Evolutionary conservation across 2,329 filamentous ascomycete genomes (phyloP).

Genomic region (Diaporthe vaccinii): DNA sequence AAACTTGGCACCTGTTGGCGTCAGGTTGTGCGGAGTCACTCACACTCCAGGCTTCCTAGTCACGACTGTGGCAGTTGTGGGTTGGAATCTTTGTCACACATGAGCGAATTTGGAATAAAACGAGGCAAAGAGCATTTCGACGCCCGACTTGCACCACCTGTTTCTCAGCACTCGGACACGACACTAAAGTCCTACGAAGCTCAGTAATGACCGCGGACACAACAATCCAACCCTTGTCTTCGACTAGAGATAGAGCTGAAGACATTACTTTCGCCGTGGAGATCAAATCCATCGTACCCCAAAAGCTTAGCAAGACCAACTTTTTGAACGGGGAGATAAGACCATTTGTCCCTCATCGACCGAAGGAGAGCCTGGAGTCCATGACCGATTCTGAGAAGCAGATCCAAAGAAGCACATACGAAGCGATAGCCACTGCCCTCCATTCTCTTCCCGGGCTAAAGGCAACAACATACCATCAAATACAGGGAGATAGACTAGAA

Average conservation of each 20-base stretch:
- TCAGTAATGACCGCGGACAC: slow-evolving; percentile 21
- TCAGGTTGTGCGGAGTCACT: slow-evolving; percentile 19
- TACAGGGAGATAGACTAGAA: slow-evolving; percentile 42
- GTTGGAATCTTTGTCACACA: slow-evolving; percentile 28
- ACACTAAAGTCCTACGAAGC: background rate
- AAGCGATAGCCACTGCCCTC: slow-evolving; percentile 30
- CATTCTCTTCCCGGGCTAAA: slow-evolving; percentile 40
- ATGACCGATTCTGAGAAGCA: slow-evolving; percentile 39
- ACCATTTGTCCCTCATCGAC: slow-evolving; percentile 38
- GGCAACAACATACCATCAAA: slow-evolving; percentile 49
- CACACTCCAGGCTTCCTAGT: slow-evolving; percentile 4
- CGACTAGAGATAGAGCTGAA: slow-evolving; percentile 26
- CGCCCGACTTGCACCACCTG: background rate
- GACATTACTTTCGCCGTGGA: slow-evolving; percentile 40
- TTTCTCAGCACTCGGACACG: slow-evolving; percentile 1
- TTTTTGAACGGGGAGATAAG: slow-evolving; percentile 14
- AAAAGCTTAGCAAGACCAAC: background rate
- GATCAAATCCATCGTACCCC: slow-evolving; percentile 38
- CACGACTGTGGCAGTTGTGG: slow-evolving; percentile 15
- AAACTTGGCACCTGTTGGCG: slow-evolving; percentile 28
- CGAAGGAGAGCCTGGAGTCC: slow-evolving; percentile 23
- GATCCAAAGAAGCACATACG: slow-evolving; percentile 33
- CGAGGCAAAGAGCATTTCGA: slow-evolving; percentile 9
- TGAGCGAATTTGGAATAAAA: slow-evolving; percentile 25
- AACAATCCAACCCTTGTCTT: slow-evolving; percentile 8